Percentiles rank a stretch among this genome's conserved stretches.
Evolutionary conservation across 2,329 filamentous ascomycete species (phyloP).

Genomic region (Penicillium sp.): DNA sequence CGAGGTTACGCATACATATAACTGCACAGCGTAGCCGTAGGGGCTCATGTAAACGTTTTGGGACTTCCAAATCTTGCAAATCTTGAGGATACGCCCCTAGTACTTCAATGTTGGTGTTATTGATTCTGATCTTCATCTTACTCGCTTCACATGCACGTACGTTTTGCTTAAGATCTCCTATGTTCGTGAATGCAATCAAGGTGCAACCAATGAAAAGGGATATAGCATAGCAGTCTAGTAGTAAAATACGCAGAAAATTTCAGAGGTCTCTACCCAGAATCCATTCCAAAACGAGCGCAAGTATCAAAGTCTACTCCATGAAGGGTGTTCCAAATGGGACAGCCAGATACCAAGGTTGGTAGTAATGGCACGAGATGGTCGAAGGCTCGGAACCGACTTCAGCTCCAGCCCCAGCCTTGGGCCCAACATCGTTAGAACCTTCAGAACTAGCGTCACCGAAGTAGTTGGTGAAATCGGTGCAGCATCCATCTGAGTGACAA

Average conservation of each 20-base stretch:
- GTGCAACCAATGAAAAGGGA: neutral
- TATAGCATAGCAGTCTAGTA: neutral
- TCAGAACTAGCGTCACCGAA: constrained; percentile 4
- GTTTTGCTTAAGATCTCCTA: neutral
- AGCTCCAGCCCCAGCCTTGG: neutral
- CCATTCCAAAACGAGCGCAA: neutral
- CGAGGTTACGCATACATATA: too few species aligned
- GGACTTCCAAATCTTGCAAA: too few species aligned
- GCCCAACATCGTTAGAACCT: neutral
- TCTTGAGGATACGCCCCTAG: too few species aligned
- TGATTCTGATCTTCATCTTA: too few species aligned
- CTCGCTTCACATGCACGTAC: too few species aligned
- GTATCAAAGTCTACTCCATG: neutral
- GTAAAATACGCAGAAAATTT: neutral
- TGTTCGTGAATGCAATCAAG: neutral
- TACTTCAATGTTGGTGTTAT: too few species aligned
- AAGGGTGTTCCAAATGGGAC: neutral
- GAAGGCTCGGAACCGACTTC: neutral
- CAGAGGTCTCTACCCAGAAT: too few species aligned
- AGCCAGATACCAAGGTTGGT: neutral
- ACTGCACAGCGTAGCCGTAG: too few species aligned
- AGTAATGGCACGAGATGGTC: neutral
- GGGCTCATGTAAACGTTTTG: too few species aligned
- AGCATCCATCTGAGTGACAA: neutral
- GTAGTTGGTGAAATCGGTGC: neutral